These are phyloP conservation scores for Kandelia obovata DNA, from an alignment of 345 rosid species.

Conservation along the genomic window DNA sequence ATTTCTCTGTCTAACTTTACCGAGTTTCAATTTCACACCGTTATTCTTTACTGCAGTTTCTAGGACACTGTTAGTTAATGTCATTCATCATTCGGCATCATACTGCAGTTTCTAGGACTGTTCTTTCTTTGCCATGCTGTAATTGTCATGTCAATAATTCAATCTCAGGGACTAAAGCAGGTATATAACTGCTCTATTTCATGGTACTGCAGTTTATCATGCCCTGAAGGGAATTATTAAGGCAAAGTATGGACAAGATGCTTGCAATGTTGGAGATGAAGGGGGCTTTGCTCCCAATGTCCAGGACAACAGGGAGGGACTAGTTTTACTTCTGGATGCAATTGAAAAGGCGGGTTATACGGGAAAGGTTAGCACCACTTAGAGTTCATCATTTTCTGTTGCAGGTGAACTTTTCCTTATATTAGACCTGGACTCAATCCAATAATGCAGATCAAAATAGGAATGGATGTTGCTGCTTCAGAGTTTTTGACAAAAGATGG, in stretches of 20 bases:
- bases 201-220: slow-evolving; percentile 66
- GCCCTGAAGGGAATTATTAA: slow-evolving; percentile 79
- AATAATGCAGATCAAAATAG: slow-evolving; percentile 77
- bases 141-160: not conserved
- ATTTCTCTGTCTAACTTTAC: no score
- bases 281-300: slow-evolving; percentile 99
- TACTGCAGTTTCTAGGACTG: not conserved
- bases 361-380: slow-evolving; percentile 55
- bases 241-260: slow-evolving; percentile 93
- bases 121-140: slow-evolving; percentile 2
- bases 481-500: slow-evolving; percentile 86
- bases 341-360: slow-evolving; percentile 94
- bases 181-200: not conserved
- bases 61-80: no score
- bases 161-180: not conserved
- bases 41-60: not conserved
- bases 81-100: no score
- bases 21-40: no score
- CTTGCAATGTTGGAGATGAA: slow-evolving; percentile 99
- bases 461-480: slow-evolving; percentile 99
- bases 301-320: slow-evolving; percentile 95
- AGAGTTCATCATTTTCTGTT: slow-evolving; percentile 4
- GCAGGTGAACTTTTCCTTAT: not conserved
- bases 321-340: slow-evolving; percentile 91
- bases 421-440: slow-evolving; percentile 7